Evolutionary conservation across 1,284 basidiomycete species (phyloP).

Genomic region (Kalmanozyma brasiliensis): DNA sequence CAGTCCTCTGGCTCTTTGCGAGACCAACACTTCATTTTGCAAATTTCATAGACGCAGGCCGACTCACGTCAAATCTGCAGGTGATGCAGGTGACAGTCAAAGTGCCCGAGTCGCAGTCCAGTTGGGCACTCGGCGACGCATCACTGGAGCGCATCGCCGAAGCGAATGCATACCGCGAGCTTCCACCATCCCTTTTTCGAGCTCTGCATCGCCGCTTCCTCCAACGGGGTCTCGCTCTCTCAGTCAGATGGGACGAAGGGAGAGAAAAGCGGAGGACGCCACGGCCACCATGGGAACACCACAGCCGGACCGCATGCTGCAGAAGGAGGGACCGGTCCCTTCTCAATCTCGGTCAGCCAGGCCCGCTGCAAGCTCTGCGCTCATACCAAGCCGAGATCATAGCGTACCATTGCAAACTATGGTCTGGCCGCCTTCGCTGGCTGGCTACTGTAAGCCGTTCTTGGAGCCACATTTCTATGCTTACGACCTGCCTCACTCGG

Average conservation of each 20-base stretch:
- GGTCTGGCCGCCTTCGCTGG: too few species aligned
- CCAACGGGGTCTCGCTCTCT: too few species aligned
- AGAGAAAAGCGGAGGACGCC: too few species aligned
- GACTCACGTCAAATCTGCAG: slow-evolving; percentile 15
- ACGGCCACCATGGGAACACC: background rate
- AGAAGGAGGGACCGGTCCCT: too few species aligned
- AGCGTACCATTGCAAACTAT: too few species aligned
- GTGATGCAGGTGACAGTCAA: slow-evolving; percentile 1
- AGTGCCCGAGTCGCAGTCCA: slow-evolving; percentile 3
- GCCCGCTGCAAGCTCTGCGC: slow-evolving; percentile 7
- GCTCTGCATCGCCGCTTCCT: too few species aligned
- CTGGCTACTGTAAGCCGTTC: too few species aligned
- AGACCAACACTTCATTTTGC: slow-evolving; percentile 26
- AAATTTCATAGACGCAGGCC: slow-evolving; percentile 2
- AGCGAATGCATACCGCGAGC: slow-evolving; percentile 17
- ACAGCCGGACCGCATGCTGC: background rate
- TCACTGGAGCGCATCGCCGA: slow-evolving; percentile 25
- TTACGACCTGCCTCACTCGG: background rate
- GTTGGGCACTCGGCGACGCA: slow-evolving; percentile 24
- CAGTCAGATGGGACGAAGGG: too few species aligned
- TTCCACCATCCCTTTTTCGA: too few species aligned
- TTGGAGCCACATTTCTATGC: background rate
- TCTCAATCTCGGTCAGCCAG: background rate
- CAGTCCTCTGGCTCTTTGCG: slow-evolving; percentile 4
- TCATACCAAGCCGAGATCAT: background rate